A percentile compares a stretch with the other conserved stretches of the same genome.
phyloP scores from a whole-genome alignment of 345 rosid genomes.

The Hibiscus syriacus region DNA sequence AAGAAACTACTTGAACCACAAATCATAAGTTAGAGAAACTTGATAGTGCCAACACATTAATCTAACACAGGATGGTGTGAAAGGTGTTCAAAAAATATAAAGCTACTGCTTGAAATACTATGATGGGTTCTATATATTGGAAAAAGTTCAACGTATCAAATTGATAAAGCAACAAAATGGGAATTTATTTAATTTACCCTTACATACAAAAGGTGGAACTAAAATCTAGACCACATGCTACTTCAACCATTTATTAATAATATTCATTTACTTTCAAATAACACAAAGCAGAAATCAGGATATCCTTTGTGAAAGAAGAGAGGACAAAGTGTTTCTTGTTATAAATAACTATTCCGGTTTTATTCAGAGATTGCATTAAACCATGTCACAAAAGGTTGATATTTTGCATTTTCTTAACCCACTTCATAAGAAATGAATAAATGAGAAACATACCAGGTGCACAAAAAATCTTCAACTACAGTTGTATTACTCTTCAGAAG shows the following conservation, averaged over 20 bases:
- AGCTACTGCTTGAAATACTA: background rate
- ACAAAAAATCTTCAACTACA: constrained; percentile 81
- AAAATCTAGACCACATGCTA: background rate
- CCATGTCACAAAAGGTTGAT: background rate
- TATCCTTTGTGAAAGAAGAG: background rate
- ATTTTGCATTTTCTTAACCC: background rate
- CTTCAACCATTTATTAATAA: background rate
- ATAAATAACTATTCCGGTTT: background rate
- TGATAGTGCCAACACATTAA: background rate
- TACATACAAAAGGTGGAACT: background rate
- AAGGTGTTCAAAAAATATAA: background rate
- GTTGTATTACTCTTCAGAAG: constrained; percentile 72
- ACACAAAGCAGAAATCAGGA: background rate
- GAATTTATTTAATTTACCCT: background rate
- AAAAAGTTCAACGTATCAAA: background rate
- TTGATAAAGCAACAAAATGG: background rate
- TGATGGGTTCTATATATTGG: background rate
- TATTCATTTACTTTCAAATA: background rate
- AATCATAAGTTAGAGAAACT: background rate
- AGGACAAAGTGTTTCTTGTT: background rate
- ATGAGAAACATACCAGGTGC: constrained; percentile 49
- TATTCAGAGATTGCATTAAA: background rate
- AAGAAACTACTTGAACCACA: background rate
- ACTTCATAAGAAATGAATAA: constrained; percentile 1
- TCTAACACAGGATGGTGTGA: background rate